phyloP scores from a whole-genome alignment of 2,329 filamentous ascomycete genomes.

The Claviceps pusilla region DNA sequence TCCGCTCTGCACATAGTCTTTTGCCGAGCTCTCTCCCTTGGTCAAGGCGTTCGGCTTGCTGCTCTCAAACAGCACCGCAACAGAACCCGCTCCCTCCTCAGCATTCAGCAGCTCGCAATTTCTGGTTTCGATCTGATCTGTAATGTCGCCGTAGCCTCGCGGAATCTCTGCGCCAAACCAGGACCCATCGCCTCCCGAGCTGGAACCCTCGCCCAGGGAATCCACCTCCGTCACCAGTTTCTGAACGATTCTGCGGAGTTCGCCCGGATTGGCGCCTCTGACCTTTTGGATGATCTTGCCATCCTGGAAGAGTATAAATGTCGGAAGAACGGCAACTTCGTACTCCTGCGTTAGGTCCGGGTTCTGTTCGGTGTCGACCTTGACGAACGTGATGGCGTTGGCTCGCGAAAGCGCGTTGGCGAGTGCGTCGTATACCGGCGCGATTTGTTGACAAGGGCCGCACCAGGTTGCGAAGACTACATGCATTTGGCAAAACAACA shows the following conservation, averaged over 20 bases:
- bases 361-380: slow-evolving; percentile 70
- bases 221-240: slow-evolving; percentile 55
- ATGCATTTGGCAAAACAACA: neutral
- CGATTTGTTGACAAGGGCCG: slow-evolving; percentile 68
- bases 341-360: slow-evolving; percentile 60
- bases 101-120: slow-evolving; percentile 80
- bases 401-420: slow-evolving; percentile 55
- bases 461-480: slow-evolving; percentile 83
- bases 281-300: slow-evolving; percentile 53
- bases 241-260: slow-evolving; percentile 55
- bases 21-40: slow-evolving; percentile 34
- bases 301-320: slow-evolving; percentile 78
- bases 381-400: slow-evolving; percentile 66
- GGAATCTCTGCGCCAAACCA: slow-evolving; percentile 69
- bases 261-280: slow-evolving; percentile 56
- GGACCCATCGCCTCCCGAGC: slow-evolving; percentile 17
- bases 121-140: slow-evolving; percentile 62
- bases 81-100: slow-evolving; percentile 59
- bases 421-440: slow-evolving; percentile 67
- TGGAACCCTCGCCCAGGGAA: slow-evolving; percentile 32
- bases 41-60: slow-evolving; percentile 52
- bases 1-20: slow-evolving; percentile 90
- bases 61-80: slow-evolving; percentile 57
- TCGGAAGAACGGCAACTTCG: slow-evolving; percentile 63
- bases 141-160: slow-evolving; percentile 70